phyloP scores from a whole-genome alignment of 371 early-diverging fungal species.

The Blastocladiella emersonii region DNA sequence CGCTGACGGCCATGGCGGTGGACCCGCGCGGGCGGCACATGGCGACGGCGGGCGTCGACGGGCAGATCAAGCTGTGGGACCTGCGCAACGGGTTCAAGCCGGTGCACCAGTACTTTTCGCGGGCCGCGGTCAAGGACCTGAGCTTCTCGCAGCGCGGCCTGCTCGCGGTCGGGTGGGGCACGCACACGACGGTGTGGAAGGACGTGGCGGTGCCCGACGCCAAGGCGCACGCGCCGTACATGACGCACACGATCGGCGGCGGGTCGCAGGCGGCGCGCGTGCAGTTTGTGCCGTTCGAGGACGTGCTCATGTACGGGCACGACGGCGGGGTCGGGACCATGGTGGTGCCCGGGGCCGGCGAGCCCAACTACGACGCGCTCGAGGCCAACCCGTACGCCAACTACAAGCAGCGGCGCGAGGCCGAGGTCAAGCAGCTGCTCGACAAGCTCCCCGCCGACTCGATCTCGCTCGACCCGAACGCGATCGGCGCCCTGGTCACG shows the following conservation, averaged over 20 bases:
- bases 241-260: not conserved
- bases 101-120: slow-evolving; percentile 65
- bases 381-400: slow-evolving; percentile 94
- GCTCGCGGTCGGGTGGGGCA: slow-evolving; percentile 67
- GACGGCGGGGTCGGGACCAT: slow-evolving; percentile 64
- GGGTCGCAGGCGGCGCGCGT: slow-evolving; percentile 49
- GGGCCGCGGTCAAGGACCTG: slow-evolving; percentile 53
- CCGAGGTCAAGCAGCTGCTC: slow-evolving; percentile 81
- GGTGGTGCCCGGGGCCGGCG: slow-evolving; percentile 90
- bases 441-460: slow-evolving; percentile 88
- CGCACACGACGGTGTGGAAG: slow-evolving; percentile 45
- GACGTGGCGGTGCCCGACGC: not conserved
- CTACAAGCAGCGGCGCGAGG: slow-evolving; percentile 74
- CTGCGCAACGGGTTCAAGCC: slow-evolving; percentile 64
- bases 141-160: slow-evolving; percentile 77
- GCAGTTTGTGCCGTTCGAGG: slow-evolving; percentile 90
- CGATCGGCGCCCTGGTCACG: slow-evolving; percentile 18
- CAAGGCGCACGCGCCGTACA: not conserved
- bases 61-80: slow-evolving; percentile 91
- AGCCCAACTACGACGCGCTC: slow-evolving; percentile 90
- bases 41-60: slow-evolving; percentile 88
- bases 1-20: slow-evolving; percentile 72
- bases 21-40: slow-evolving; percentile 78
- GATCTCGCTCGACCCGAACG: slow-evolving; percentile 67
- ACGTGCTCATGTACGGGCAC: slow-evolving; percentile 91